phyloP scores from a whole-genome alignment of 306 rosid genomes.

The Casuarina glauca region DNA sequence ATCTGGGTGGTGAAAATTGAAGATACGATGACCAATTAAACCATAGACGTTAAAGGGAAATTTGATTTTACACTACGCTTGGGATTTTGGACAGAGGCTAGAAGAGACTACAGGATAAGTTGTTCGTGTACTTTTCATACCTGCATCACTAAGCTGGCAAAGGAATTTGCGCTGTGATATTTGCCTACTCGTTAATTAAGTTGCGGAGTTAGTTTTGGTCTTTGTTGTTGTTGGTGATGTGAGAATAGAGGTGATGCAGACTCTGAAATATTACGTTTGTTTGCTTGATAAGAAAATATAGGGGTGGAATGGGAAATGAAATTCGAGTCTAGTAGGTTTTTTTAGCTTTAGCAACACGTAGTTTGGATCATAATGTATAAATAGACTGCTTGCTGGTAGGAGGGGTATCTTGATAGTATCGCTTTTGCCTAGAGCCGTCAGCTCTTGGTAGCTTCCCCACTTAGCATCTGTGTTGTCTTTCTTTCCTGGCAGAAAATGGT shows the following conservation, averaged over 20 bases:
- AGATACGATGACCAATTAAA: neutral
- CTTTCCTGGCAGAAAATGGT: neutral
- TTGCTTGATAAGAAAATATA: neutral
- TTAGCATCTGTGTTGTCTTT: neutral
- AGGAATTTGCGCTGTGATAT: no score
- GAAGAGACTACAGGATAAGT: neutral
- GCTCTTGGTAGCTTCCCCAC: neutral
- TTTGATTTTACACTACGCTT: neutral
- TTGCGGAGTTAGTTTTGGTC: no score
- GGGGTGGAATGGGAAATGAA: neutral
- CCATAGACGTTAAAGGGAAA: neutral
- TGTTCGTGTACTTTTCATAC: neutral
- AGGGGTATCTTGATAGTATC: neutral
- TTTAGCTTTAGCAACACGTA: neutral
- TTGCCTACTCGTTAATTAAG: no score
- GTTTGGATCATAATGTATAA: no score
- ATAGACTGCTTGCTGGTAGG: no score
- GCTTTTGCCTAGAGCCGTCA: neutral
- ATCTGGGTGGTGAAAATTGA: neutral
- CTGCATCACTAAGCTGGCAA: neutral
- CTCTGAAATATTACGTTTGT: neutral
- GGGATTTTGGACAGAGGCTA: neutral
- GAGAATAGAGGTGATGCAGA: no score
- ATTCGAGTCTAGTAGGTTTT: neutral
- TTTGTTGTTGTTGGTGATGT: no score